Base-by-base conservation (phyloP, 495 filamentous ascomycete genomes). In the Talaromyces trachyspermus region DNA sequence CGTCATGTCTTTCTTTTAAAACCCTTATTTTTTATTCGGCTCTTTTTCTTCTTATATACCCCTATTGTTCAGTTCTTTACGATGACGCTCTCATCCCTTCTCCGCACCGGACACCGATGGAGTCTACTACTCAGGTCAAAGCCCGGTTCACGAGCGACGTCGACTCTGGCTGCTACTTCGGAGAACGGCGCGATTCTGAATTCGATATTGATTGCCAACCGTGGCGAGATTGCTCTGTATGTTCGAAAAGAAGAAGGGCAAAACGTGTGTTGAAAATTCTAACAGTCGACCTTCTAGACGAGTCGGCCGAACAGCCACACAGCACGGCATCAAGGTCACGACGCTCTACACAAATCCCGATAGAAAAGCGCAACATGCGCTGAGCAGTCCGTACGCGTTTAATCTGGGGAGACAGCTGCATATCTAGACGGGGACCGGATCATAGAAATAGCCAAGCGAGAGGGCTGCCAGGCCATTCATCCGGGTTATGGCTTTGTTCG, bases 331-430 rank as follows among this genome's bases (percentile, higher is more conserved):
- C 60, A 82, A 84, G 46, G 94, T 90, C 19, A 96, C 91, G 5
- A 95, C 89, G 0, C 77, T 98, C 50, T 97, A 95, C 65, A 99
- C 92, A 26, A 86, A 95, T 53, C 87, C 90, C 8, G 94, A 99
- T 64, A 80, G 85, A 38, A 71, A 68, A 49, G 80, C 90, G 5
- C 90, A 95, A 56, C 94, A 99, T 75, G 90, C 94, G 11, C 65
- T 86, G 27, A 85, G 84, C 61, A 86, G 87, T 14, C 84, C 89
- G 3, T 82, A 84, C 63, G 78, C 89, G 12, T 76, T 92, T 9
- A 89, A 89, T 51, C 73, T 98, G 90, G 89, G 0, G 78, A 83
- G 1, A 74, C 88, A 2, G 79, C 81, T 23, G 85, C 84, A 18
- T 98, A 98, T 62, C 80, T 98, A 23, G 90, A 98, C 64, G 89